Evolutionary conservation across 371 early-diverging fungal genomes (phyloP).

Genomic region (Mortierella sp.): DNA sequence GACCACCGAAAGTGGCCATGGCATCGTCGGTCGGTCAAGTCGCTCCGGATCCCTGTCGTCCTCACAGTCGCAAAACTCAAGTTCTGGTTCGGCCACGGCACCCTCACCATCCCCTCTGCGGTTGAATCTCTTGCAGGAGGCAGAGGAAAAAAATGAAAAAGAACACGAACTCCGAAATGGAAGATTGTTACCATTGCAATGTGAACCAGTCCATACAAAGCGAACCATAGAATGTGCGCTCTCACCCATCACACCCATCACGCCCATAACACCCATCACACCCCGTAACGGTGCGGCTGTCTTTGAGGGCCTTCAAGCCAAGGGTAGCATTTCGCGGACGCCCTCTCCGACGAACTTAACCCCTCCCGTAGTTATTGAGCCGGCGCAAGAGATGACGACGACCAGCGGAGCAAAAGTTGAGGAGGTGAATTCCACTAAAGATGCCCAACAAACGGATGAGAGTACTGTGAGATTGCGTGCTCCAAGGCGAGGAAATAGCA

Average conservation of each 20-base stretch:
- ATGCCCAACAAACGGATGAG: constrained; percentile 15
- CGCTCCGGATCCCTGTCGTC: constrained; percentile 19
- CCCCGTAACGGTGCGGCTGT: constrained; percentile 28
- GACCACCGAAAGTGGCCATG: neutral
- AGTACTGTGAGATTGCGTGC: constrained; percentile 14
- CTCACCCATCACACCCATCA: neutral
- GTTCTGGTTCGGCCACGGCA: neutral
- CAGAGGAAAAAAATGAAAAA: neutral
- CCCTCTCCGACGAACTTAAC: neutral
- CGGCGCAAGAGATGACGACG: neutral
- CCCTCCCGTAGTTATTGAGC: constrained; percentile 4
- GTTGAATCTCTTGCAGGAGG: neutral
- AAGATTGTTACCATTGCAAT: too few species aligned
- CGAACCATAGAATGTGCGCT: neutral
- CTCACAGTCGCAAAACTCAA: constrained; percentile 1
- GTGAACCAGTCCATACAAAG: neutral
- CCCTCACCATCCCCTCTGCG: constrained; percentile 6
- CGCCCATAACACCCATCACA: neutral
- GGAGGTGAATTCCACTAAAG: constrained; percentile 13
- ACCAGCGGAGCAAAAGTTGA: constrained; percentile 4
- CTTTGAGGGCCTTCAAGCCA: constrained; percentile 23
- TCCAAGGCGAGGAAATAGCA: constrained; percentile 7
- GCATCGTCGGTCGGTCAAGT: constrained; percentile 8
- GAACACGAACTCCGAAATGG: too few species aligned
- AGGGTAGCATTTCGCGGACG: neutral